Percentiles rank a stretch among this genome's conserved stretches.
These are phyloP conservation scores for Agaricus blazei DNA, from an alignment of 768 basidiomycete species.

Conservation along the genomic window DNA sequence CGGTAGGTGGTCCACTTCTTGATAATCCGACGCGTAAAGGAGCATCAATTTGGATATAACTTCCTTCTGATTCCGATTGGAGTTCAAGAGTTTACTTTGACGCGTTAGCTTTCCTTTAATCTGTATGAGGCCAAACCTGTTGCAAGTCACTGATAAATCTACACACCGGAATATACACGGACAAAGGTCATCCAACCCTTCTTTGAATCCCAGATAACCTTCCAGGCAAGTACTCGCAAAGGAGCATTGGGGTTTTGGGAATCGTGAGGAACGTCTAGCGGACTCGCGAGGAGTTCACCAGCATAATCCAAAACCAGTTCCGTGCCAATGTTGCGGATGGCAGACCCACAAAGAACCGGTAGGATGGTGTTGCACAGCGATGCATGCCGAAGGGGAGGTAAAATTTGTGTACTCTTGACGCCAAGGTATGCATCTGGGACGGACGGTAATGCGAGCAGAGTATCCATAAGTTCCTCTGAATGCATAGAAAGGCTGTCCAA, in stretches of 20 bases:
- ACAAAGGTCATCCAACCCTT: conserved; percentile 93
- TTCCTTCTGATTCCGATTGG: conserved; percentile 65
- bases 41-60: conserved; percentile 70
- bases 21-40: conserved; percentile 68
- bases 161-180: conserved; percentile 78
- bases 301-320: conserved; percentile 77
- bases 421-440: conserved; percentile 61
- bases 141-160: background rate
- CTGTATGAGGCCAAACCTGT: background rate
- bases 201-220: conserved; percentile 80
- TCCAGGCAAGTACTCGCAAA: conserved; percentile 75
- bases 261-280: conserved; percentile 56
- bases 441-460: conserved; percentile 51
- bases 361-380: conserved; percentile 63
- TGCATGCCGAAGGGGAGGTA: conserved; percentile 62
- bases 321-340: conserved; percentile 76
- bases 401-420: conserved; percentile 46
- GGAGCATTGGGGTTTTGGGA: conserved; percentile 41
- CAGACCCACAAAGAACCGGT: conserved; percentile 82
- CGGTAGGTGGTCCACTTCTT: conserved; percentile 76
- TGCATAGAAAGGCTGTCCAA: conserved; percentile 78
- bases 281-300: conserved; percentile 75
- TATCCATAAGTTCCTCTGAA: conserved; percentile 77
- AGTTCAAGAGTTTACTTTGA: conserved; percentile 58
- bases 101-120: conserved; percentile 60